Conservation (phyloP, 495 filamentous ascomycete genomes). For the Lasiosphaeria ovina region DNA sequence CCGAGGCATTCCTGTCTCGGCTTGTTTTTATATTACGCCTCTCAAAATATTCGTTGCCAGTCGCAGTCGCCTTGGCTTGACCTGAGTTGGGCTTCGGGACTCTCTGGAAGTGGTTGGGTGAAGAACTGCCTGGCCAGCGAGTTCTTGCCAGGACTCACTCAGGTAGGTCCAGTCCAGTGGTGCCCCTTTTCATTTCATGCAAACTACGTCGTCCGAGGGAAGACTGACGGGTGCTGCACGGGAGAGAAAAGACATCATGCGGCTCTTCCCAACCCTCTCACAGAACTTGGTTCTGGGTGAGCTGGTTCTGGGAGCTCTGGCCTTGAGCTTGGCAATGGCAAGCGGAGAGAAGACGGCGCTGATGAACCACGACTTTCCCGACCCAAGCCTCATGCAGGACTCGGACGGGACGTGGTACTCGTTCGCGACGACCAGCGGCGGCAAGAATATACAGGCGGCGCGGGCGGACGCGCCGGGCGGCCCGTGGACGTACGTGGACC, state of each 20-base stretch:
- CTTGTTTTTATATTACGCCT: too few relatives aligned
- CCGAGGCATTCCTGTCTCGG: too few relatives aligned
- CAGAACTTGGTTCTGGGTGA: neutral
- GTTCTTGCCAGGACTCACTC: too few relatives aligned
- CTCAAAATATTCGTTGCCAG: too few relatives aligned
- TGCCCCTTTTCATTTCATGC: too few relatives aligned
- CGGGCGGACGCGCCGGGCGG: conserved; percentile 19
- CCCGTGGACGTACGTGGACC: conserved; percentile 30
- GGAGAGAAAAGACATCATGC: neutral
- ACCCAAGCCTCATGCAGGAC: conserved; percentile 36
- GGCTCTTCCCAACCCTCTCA: neutral
- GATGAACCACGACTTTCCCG: conserved; percentile 33
- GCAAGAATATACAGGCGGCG: conserved; percentile 38
- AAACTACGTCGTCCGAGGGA: too few relatives aligned
- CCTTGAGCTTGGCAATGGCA: neutral
- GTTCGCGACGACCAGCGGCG: conserved; percentile 35
- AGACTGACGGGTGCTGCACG: too few relatives aligned
- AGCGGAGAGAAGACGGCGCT: conserved; percentile 4
- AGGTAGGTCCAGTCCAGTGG: too few relatives aligned
- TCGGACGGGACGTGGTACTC: conserved; percentile 34
- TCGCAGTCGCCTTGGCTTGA: too few relatives aligned
- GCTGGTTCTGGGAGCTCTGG: neutral
- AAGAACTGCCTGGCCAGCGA: too few relatives aligned
- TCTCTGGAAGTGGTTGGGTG: too few relatives aligned
- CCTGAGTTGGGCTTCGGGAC: too few relatives aligned